Base-by-base conservation (phyloP, 352 stramenopile genomes). In the Phytophthora syringae region DNA sequence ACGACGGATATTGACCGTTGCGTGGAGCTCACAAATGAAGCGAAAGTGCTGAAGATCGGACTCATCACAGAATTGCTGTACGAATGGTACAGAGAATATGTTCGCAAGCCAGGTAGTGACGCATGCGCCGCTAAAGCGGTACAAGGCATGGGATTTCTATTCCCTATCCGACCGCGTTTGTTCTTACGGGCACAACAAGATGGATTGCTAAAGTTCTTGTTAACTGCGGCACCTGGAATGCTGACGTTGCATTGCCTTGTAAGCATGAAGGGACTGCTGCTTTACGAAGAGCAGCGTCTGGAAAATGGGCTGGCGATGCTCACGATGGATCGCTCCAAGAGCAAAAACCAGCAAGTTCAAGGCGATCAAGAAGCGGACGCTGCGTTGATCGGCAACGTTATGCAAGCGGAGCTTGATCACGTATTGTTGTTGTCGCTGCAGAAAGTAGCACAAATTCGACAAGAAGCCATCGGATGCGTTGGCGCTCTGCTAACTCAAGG, bases 311-410 rank as follows among this genome's bases (percentile, higher is more conserved):
- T 69, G 5, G 70, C 76, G 0, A 61, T 69, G 30, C 70, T 72
- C 27, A 79, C 66, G 28, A 80, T 80, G 62, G 69, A 79, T 45
- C 64, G 61, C n/a, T 74, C 76, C 48, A 92, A 84, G 51, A 89
- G 72, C 32, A 93, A 89, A 53, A 76, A 87, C 36, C 67, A 88
- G 7, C 85, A 94, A 67, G 81, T 96, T 21, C 81, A 89, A 67
- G 86, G 88, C n/a, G 88, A 96, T 40, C 88, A 95, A 64, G 86
- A 95, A 77, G 85, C 82, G 13, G 86, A 94, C 28, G 85, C 85
- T 18, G 88, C 85, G 7, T 74, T 95, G n/a, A 94, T 96, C 39
- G 88, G 87, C 25, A 87, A 87, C 27, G 79, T 96, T 12, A 94
- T 95, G 86, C 86, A 95, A 63, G 87, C 77, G n/a, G 84, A 96